Evolutionary conservation across 2,329 filamentous ascomycete species (phyloP), one percentile per base, ranked within the genome.

Genomic region (Phyllosticta citrichinensis): DNA sequence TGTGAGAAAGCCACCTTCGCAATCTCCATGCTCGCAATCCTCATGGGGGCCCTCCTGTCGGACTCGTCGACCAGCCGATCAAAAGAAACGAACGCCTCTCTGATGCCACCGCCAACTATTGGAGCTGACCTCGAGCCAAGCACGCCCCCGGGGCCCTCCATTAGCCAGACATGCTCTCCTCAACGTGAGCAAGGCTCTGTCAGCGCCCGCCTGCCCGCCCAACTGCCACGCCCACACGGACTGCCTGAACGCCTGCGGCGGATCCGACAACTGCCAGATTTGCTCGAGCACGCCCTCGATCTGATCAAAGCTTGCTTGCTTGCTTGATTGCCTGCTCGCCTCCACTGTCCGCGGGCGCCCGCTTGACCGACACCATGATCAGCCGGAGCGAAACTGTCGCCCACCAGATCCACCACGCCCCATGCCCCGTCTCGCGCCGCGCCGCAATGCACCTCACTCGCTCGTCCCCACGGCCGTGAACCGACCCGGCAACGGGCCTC

Each of bases 1-100:
- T 68, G 62, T 68, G 62, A 40, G 33, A 61, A 64, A 69, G 68
- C 69, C 70, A 72, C 67, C 69, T 59, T 67, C 66, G 67, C 67
- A 66, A 66, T 68, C 62, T 40, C 61, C 53, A 55, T n/a, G 53
- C 53, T 25, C 25, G 53, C 25, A 20, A 30, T 17, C 52, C 19
- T 24, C 52, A 22, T 52, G 50, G 50, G 50, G 50, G 30, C 30
- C 30, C 22, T 52, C 50, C 52, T 55, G 4, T 27, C 52, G 24
- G 24, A 22, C 17, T 55, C 24, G 56, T 40, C 56, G 61, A 57
- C 63, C 63, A 56, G 60, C 35, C 56, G 54, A 64, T 63, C 63
- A 63, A 62, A 64, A 64, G 62, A 54, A 64, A 63, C 59, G 40
- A 27, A 50, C 60, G 33, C 60, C 33, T 40, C 12, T 14, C 27